phyloP scores from a whole-genome alignment of 805 yeast species.

The Yarrowia phangngaensis region DNA sequence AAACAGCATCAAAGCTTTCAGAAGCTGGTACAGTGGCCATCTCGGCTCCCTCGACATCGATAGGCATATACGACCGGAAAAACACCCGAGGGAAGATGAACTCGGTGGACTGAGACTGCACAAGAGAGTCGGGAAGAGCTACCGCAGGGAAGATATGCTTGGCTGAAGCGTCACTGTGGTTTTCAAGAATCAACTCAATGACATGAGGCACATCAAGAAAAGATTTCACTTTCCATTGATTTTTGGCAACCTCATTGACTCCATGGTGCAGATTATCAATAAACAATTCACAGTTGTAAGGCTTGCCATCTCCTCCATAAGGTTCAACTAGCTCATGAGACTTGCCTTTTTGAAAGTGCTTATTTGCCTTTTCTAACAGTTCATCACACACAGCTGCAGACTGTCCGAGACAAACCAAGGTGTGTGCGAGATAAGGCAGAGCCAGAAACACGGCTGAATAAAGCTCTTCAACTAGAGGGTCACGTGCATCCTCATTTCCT shows the following conservation, averaged over 20 bases:
- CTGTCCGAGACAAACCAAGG: not conserved
- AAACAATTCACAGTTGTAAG: constrained; percentile 2
- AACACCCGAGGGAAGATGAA: constrained; percentile 60
- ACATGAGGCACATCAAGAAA: constrained; percentile 30
- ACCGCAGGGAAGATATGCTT: constrained; percentile 39
- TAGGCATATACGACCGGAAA: constrained; percentile 57
- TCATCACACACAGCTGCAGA: not conserved
- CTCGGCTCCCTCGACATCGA: constrained; percentile 41
- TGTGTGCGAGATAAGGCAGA: constrained; percentile 46
- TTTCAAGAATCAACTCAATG: constrained; percentile 23
- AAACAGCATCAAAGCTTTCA: constrained; percentile 51
- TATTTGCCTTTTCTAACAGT: not conserved
- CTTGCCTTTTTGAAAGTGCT: not conserved
- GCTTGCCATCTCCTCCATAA: constrained; percentile 19
- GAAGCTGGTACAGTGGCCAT: constrained; percentile 65
- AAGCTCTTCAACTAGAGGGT: constrained; percentile 64
- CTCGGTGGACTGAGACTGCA: constrained; percentile 5
- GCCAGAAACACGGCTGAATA: constrained; percentile 59
- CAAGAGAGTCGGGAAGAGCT: constrained; percentile 35
- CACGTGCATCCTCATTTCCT: constrained; percentile 31
- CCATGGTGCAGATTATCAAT: not conserved
- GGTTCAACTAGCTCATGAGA: constrained; percentile 18
- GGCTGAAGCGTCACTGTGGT: not conserved
- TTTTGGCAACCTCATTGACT: constrained; percentile 8
- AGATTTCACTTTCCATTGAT: constrained; percentile 33